These are phyloP conservation scores for Tricholoma furcatifolium DNA, from an alignment of 768 basidiomycete species.

Conservation along the genomic window DNA sequence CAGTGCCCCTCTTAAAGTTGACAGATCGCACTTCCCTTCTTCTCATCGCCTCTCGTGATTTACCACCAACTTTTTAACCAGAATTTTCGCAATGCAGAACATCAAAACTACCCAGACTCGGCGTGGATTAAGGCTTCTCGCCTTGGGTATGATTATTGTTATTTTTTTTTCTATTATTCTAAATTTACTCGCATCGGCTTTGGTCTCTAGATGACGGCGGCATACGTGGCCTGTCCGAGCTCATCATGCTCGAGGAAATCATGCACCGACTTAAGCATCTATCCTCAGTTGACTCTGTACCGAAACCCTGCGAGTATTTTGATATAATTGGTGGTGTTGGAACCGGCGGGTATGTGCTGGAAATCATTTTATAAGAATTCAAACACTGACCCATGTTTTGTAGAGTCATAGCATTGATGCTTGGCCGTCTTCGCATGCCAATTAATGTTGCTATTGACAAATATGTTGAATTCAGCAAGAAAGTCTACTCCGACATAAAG, in stretches of 20 bases:
- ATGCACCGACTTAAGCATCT: background rate
- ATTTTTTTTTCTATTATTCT: too few species aligned
- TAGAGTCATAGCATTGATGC: conserved; percentile 1
- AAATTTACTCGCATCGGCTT: too few species aligned
- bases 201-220: background rate
- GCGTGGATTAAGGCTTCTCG: background rate
- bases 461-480: background rate
- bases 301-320: background rate
- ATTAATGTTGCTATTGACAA: background rate
- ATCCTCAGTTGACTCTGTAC: background rate
- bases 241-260: background rate
- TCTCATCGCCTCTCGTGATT: too few species aligned
- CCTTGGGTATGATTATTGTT: background rate
- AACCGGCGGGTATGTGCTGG: too few species aligned
- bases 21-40: too few species aligned
- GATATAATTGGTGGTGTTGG: background rate
- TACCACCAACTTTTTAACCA: too few species aligned
- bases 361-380: background rate
- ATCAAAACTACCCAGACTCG: background rate
- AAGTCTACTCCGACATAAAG: background rate
- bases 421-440: background rate
- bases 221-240: background rate
- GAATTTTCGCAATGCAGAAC: background rate
- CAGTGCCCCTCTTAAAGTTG: too few species aligned
- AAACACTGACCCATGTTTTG: background rate